Base-by-base conservation (phyloP, 345 rosid genomes). In the Lenwebbia sp. region DNA sequence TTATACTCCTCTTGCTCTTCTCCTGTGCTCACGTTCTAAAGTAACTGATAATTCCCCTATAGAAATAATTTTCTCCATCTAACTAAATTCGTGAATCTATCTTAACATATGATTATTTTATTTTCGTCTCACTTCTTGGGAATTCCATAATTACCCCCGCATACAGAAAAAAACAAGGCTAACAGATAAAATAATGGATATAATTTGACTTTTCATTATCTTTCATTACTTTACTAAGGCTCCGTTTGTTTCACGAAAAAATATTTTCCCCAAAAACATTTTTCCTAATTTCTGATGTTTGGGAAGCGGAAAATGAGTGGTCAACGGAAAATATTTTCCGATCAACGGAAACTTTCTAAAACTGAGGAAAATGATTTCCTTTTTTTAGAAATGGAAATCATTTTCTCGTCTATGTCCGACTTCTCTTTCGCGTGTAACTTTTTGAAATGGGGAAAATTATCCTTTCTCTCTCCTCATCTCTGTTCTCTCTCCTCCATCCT, bases 181-280 rank as follows among this genome's bases (percentile, higher is more conserved):
- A 5, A 28, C 14, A 28, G 40, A 13, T 14, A 28, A 60, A 28
- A n/a, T 0, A 13, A 28, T 5, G 1, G 28, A 62, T 5, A 30
- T 62, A 62, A 14, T 62, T 62, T 62, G 40, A 14, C 5, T 30
- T 62, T 28, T 28, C 10, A 15, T 30, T 30, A 62, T 28, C 11
- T 62, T 62, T 28, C 1, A 62, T 15, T 8, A 62, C 3, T 13
- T 28, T 0, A 0, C 4, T 58, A 58, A 58, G 62, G 5, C 5
- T 56, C 13, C 3, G 1, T 57, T 26, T 5, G 2, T 12, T 26
- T 26, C 7, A 0, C 2, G 26, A 11, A n/a, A n/a, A n/a, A n/a
- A n/a, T n/a, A n/a, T n/a, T n/a, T n/a, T n/a, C n/a, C n/a, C n/a
- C n/a, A n/a, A 2, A 4, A 57, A 26, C 5, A 26, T 10, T 40